Base-by-base conservation (phyloP, 2,329 filamentous ascomycete genomes). In the Neofusicoccum laricinum region DNA sequence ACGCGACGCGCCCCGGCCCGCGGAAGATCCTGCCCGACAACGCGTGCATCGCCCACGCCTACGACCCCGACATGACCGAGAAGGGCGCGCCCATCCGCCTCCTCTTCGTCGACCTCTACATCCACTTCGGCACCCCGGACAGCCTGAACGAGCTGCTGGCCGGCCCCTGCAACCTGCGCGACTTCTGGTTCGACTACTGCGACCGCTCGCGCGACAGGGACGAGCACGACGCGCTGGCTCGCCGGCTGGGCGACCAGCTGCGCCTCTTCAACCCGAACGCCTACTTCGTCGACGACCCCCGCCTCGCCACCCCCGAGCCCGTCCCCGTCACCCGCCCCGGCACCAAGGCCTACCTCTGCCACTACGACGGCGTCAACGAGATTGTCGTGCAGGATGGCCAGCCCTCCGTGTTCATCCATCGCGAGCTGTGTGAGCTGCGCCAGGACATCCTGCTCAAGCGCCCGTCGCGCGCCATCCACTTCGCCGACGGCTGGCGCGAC, bases 101-200 rank as follows among this genome's bases (percentile, higher is more conserved):
- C 34, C 32, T 62, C 32, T 41, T 50, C 38, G 45, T 19, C 19
- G 59, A 62, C 46, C 48, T 49, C 8, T 62, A 62, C 59, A 12
- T 43, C 45, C 58, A 61, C 45, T 49, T 61, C 12, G 58, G 41
- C 34, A 34, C 17, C 4, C 38, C 38, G 3, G 58, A 50, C 25
- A 12, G 19, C 2, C 17, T 40, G 19, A 49, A 49, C 32, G 19
- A 11, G 25, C 30, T 49, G 1, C 6, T 61, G 4, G 14, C 8
- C 0, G 58, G 46, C 19, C 17, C 30, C 1, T 11, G 49, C 21
- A 61, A n/a, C 1, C 58, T 61, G 1, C 32, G 8, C 4, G 32
- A 12, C 19, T 61, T 61, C 14, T 61, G 43, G 43, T 34, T 38
- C 30, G 32, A 49, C 32, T 61, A 38, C 46, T 61, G 43, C 32